Evolutionary conservation across 78 protist species (phyloP), one percentile per base, ranked within the genome.

Genomic region (Dictyostelium firmibasis): DNA sequence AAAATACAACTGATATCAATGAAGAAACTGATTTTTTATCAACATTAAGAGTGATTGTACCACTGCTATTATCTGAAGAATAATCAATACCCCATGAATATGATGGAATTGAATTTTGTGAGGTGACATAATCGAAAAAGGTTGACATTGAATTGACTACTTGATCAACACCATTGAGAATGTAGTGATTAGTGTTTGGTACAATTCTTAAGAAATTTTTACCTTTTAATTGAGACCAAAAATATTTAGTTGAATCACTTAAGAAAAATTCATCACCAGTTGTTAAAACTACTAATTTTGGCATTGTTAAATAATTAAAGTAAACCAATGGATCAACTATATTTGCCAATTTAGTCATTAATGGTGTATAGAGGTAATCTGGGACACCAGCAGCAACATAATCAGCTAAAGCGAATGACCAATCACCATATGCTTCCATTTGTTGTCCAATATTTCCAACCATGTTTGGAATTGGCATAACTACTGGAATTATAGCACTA

Each of bases 401-500:
- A 38, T 81, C 53, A 36, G 20, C 43, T 29, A 69, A 41, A 11
- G 95, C 87, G 13, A 77, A 91, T 2, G 86, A 77, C 84, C 78
- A 91, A 29, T 70, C 78, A 27, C 88, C 88, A 47, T 91, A 91
- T 3, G 74, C 60, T 35, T 82, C 38, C 43, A 27, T 36, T 35
- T 91, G 95, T 18, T 38, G 67, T 1, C 83, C 50, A 2, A 38
- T 60, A 31, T 84, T 60, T 2, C 13, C 23, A 0, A 50, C 87
- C n/a, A 91, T n/a, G 14, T 79, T 70, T 13, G 47, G 50, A 29
- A 95, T 41, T 76, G 83, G 91, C 38, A 81, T 27, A 43, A 89
- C 94, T 18, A 95, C 84, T 29, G 97, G 97, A 20, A 89, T 57
- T 3, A 76, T 64, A 6, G 85, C 97, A 1, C 31, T 47, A 50